Evolutionary conservation across 768 basidiomycete genomes (phyloP).

Genomic region (Hygrophorus pudorinus): DNA sequence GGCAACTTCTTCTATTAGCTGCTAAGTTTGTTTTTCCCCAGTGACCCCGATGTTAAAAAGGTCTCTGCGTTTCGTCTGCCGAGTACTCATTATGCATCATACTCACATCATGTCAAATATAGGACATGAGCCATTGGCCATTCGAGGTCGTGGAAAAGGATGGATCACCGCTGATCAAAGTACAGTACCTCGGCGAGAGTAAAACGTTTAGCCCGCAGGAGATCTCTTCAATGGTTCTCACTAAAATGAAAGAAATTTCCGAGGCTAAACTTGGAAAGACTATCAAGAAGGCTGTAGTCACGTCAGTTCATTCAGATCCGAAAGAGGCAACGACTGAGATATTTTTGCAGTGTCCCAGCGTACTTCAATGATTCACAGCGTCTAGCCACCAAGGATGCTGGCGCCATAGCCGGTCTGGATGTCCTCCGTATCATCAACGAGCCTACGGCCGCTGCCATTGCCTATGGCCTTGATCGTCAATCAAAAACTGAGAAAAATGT

Average conservation of each 20-base stretch:
- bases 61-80: conserved; percentile 1
- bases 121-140: conserved; percentile 95
- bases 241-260: conserved; percentile 98
- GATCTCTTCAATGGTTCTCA: conserved; percentile 94
- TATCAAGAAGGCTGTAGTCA: conserved; percentile 87
- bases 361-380: conserved; percentile 99
- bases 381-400: conserved; percentile 97
- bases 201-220: conserved; percentile 98
- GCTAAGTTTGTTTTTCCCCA: neutral
- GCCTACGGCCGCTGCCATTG: conserved; percentile 96
- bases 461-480: conserved; percentile 97
- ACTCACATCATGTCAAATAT: neutral
- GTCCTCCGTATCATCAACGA: conserved; percentile 99
- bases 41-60: conserved; percentile 46
- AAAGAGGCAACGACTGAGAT: conserved; percentile 7
- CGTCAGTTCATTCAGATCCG: conserved; percentile 42
- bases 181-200: conserved; percentile 86
- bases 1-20: conserved; percentile 1
- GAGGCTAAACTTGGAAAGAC: conserved; percentile 89
- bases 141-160: conserved; percentile 83
- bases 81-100: neutral
- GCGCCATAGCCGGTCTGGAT: conserved; percentile 87
- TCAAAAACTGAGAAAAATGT: conserved; percentile 86
- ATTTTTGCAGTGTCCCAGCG: conserved; percentile 62
- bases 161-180: conserved; percentile 82